These are phyloP conservation scores for Eucalyptus marginata DNA, from an alignment of 345 rosid species.

Conservation along the genomic window DNA sequence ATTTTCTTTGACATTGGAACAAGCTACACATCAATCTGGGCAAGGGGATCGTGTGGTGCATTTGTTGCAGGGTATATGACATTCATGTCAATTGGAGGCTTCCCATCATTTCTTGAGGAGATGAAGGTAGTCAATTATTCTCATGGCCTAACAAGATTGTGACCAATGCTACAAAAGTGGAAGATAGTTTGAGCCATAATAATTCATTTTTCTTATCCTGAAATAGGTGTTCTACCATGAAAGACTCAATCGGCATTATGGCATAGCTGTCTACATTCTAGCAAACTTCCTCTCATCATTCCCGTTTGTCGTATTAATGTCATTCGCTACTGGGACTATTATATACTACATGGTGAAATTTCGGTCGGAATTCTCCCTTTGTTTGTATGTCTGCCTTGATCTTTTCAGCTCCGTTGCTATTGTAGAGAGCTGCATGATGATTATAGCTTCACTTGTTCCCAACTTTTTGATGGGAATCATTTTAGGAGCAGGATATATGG, in stretches of 20 bases:
- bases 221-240: constrained; percentile 86
- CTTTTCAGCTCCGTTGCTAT: constrained; percentile 75
- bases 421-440: constrained; percentile 97
- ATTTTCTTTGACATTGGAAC: constrained; percentile 81
- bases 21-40: constrained; percentile 72
- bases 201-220: neutral
- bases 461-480: constrained; percentile 93
- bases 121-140: constrained; percentile 50
- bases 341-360: constrained; percentile 80
- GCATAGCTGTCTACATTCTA: constrained; percentile 66
- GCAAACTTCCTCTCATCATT: constrained; percentile 79
- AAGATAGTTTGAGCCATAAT: neutral
- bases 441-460: constrained; percentile 78
- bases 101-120: constrained; percentile 92
- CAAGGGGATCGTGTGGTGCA: constrained; percentile 86
- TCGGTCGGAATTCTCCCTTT: constrained; percentile 59
- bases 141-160: neutral
- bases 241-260: constrained; percentile 80
- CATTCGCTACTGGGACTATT: constrained; percentile 63
- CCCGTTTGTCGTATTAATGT: constrained; percentile 59
- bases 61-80: constrained; percentile 87
- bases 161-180: neutral
- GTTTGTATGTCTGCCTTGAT: constrained; percentile 62
- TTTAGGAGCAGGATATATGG: constrained; percentile 69
- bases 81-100: constrained; percentile 96